Evolutionary conservation across 2,329 filamentous ascomycete species (phyloP), one percentile per base, ranked within the genome.

Genomic region (Neurospora sp.): DNA sequence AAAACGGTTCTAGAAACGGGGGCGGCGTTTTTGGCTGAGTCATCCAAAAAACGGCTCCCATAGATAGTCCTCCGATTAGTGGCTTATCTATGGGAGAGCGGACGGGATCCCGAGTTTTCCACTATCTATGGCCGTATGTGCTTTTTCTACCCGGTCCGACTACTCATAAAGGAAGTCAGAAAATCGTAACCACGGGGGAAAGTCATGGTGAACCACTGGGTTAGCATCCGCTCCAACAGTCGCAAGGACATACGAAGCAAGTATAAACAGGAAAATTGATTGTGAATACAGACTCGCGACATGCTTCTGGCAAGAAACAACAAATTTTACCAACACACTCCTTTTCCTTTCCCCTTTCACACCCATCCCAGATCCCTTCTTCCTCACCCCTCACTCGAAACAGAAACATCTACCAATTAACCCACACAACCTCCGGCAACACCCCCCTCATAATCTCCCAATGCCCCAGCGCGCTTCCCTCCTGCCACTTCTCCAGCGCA

Each of bases 361-460:
- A 41, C 17, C 3, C 40, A 41, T 41, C 15, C 40, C 15, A 41
- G 15, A 6, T 8, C 40, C 17, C 40, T n/a, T 41, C 40, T 41
- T 39, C 2, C 38, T 1, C 39, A 40, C 40, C 6, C 15, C 6
- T 17, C 15, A 41, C 15, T 17, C 5, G 15, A 17, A 17, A 17
- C 39, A 41, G 8, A 43, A 43, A 19, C 8, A 43, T 43, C 41
- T 57, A 57, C 23, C 46, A 57, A 57, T 57, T 57, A 57, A 57
- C 91, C 96, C 96, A 99, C 36, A 98, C 87, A 12, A 82, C 82
- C 70, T 83, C 83, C 1, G 94, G 93, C 72, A 98, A 74, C 2
- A 97, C 93, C 0, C 83, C 87, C 77, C 96, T 88, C 93, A 99
- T 99, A 66, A 99, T 90, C 62, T 82, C 83, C 96, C 96, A 99